Evolutionary conservation across 257 asterid species (phyloP), one percentile per base, ranked within the genome.

Genomic region (Lycium ferocissimum): DNA sequence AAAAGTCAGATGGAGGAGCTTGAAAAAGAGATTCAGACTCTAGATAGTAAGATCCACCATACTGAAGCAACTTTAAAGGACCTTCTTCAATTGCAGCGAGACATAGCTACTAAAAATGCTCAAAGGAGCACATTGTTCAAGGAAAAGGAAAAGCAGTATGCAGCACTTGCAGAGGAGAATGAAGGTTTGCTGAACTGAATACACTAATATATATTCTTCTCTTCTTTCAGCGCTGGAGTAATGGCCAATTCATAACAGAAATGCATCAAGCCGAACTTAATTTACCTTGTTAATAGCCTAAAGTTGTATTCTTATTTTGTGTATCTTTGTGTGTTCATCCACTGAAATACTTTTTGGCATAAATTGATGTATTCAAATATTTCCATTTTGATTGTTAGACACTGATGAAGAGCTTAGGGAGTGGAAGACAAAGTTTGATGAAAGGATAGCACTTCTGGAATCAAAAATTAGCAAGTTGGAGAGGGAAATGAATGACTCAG

Each of bases 331-430:
- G 12, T 82, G 26, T 15, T 43, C 62, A 13, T 20, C 49, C 35
- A n/a, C 83, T 80, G 38, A 56, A 33, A 33, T 59, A 61, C 17
- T 35, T 53, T 66, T 81, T 61, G 18, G 47, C 37, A 47, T 22
- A 86, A 72, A 51, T 33, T 57, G n/a, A 38, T 40, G n/a, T 72
- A 47, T 54, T 78, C 70, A 59, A 43, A 72, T 65, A 82, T 66
- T 13, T 59, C 43, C 71, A 66, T 37, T 51, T 58, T 85, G 65
- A 79, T 69, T 73, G 40, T 57, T 85, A 97, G 99, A 97, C 89
- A 93, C 99, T 83, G 98, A 97, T 90, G 98, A 95, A 92, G 96
- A 97, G 86, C 87, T 97, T 87, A 92, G 86, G 88, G 98, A 94
- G 88, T 97, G 98, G 98, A 95, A 92, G 88, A 90, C 92, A 87